Evolutionary conservation across 2,329 filamentous ascomycete genomes (phyloP), one percentile per base, ranked within the genome.

Genomic region (Beauveria bassiana): DNA sequence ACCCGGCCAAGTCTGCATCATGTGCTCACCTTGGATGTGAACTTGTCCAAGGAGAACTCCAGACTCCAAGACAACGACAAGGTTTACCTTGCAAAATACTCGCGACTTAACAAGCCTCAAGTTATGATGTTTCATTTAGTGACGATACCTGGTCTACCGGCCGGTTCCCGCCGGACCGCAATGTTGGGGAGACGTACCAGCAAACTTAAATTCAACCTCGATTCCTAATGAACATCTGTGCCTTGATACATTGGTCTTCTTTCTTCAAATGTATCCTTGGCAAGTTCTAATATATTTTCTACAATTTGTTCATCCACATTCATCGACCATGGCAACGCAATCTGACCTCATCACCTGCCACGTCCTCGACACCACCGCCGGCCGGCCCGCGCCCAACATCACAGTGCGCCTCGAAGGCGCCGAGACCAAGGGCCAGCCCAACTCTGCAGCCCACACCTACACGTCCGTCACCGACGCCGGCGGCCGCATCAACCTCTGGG

Each of bases 291-390:
- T 31, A 31, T 10, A 9, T 9, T 3, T 31, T 3, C 9, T 10
- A 31, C 3, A 31, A 10, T 31, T 10, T 10, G 10, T 1, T 31
- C 28, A 31, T 10, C 9, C 28, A 31, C 28, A 2, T 4, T 5
- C 24, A 26, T 26, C 24, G 24, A 31, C 5, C 46, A 62, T 62
- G 61, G 45, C 61, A 16, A 47, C 50, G n/a, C 54, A 62, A 40
- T 85, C 83, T 70, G 84, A 86, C 70, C 85, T 84, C 70, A 93
- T 95, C 70, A 93, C 90, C 73, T 93, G 90, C 79, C 90, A 95
- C 79, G 84, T 93, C 74, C 89, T 95, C 72, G 89, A 95, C 79
- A 93, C 90, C 12, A 83, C 86, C n/a, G 77, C 82, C 64, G 90
- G 90, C 70, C 81, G 81, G 62, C 90, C 90, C 22, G 90, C 85